Base-by-base conservation (phyloP, 176 grass and related monocot species). In the Themeda triandra region DNA sequence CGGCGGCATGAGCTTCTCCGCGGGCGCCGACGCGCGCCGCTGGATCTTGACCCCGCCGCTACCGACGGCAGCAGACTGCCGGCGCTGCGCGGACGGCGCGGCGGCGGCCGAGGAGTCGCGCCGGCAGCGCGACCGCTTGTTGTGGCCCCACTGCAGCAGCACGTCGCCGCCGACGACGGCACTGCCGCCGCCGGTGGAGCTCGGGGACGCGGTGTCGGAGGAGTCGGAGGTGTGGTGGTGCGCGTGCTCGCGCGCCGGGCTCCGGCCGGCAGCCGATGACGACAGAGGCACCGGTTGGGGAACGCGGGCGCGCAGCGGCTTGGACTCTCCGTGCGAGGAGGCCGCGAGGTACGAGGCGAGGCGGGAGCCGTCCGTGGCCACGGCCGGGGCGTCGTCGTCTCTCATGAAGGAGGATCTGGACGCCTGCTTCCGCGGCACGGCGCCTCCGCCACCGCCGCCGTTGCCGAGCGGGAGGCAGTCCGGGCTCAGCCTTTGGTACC, bases 131-230 rank as follows among this genome's bases (percentile, higher is more conserved):
- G 95, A 94, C 60, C 95, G 77, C 81, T 97, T 97, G 84, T 94
- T 92, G 42, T 97, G 95, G 0, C 92, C 95, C 92, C 95, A 97
- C 88, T 87, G 95, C 19, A 94, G 84, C 29, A 97, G 84, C 59
- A 97, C 86, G 71, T 97, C 95, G 32, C 95, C 89, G 1, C 28
- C 80, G 31, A 72, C 87, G 8, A 60, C 56, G 32, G 35, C 76
- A 0, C 75, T 10, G 58, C 39, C 35, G 36, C 45, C 67, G 44
- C 87, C 39, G 13, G 81, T 87, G 51, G 89, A 91, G 76, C 76
- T 87, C 62, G 70, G 81, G 40, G 89, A 91, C 4, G 89, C 37
- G 4, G 76, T 87, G 69, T 87, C 89, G 7, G 83, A 76, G 33
- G 92, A 84, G 49, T 92, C 85, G 6, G 88, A 84, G 8, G 81